phyloP scores from a whole-genome alignment of 768 basidiomycete genomes.

The Amanita pallidorosea region DNA sequence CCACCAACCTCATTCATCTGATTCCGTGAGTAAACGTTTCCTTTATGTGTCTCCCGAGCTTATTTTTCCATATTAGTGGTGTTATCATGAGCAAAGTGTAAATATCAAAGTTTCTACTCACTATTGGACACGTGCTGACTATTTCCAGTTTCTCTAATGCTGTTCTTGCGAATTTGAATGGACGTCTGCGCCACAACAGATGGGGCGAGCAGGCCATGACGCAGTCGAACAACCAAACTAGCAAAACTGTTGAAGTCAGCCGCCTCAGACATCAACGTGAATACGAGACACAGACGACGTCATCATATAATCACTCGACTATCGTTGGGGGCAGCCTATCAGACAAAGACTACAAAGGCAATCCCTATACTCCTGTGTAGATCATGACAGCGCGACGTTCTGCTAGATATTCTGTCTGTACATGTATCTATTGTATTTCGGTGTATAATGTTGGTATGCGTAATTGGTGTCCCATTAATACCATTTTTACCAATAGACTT shows the following conservation, averaged over 20 bases:
- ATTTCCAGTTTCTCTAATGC: conserved; percentile 1
- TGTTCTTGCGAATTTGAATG: conserved; percentile 4
- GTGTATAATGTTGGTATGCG: not conserved
- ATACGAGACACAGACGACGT: not conserved
- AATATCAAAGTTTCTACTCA: not conserved
- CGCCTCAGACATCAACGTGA: conserved; percentile 1
- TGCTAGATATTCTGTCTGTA: not conserved
- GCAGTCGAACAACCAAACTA: not conserved
- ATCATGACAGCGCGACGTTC: not conserved
- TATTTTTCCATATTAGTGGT: not conserved
- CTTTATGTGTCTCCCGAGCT: not conserved
- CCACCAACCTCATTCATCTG: conserved; percentile 1
- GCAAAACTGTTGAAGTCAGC: not conserved
- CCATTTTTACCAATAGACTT: no score
- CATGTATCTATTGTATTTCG: not conserved
- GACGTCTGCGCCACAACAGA: conserved; percentile 3
- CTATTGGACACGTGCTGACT: not conserved
- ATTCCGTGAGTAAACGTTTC: not conserved
- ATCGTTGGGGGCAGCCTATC: not conserved
- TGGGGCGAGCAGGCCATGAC: not conserved
- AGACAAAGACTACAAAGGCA: not conserved
- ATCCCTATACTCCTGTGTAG: not conserved
- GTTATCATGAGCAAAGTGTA: conserved; percentile 5
- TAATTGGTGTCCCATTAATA: not conserved
- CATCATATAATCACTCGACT: not conserved